These are phyloP conservation scores for Stropharia rugosoannulata DNA, from an alignment of 768 basidiomycete genomes.

Conservation along the genomic window DNA sequence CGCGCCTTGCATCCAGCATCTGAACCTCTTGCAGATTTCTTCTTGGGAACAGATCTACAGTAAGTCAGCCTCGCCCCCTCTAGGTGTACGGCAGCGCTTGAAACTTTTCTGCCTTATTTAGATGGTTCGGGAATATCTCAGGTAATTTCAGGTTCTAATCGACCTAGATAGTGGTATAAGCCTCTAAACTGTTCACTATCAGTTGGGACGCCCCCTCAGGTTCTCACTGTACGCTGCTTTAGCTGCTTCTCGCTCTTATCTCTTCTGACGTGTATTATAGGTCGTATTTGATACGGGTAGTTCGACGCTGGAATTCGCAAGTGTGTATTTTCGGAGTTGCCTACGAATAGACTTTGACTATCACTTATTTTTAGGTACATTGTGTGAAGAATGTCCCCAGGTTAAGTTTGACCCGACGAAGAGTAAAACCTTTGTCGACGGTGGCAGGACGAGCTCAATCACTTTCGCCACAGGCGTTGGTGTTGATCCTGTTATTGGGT, in stretches of 20 bases:
- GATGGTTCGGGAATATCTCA: conserved; percentile 54
- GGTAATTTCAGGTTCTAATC: conserved; percentile 23
- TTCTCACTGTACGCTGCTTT: conserved; percentile 29
- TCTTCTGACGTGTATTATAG: conserved; percentile 19
- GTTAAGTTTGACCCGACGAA: conserved; percentile 44
- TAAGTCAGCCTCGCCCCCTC: conserved; percentile 22
- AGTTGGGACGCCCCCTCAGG: conserved; percentile 58
- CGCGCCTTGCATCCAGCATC: conserved; percentile 37
- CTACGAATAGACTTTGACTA: background rate
- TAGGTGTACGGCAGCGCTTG: background rate
- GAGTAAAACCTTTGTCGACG: conserved; percentile 52
- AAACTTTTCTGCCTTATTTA: conserved; percentile 15
- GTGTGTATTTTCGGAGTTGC: conserved; percentile 25
- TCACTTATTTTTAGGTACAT: conserved; percentile 31
- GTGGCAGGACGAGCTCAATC: conserved; percentile 38
- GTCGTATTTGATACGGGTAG: conserved; percentile 64
- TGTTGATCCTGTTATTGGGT: conserved; percentile 50
- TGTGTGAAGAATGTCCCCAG: conserved; percentile 47
- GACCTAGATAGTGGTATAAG: conserved; percentile 1
- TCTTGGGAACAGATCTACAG: conserved; percentile 59
- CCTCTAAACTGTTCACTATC: conserved; percentile 6
- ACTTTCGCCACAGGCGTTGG: conserved; percentile 56
- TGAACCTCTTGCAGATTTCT: conserved; percentile 51
- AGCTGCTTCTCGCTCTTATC: background rate
- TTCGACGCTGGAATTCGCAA: conserved; percentile 45